phyloP scores from a whole-genome alignment of 2,329 filamentous ascomycete genomes.

The Aspergillus sp. region DNA sequence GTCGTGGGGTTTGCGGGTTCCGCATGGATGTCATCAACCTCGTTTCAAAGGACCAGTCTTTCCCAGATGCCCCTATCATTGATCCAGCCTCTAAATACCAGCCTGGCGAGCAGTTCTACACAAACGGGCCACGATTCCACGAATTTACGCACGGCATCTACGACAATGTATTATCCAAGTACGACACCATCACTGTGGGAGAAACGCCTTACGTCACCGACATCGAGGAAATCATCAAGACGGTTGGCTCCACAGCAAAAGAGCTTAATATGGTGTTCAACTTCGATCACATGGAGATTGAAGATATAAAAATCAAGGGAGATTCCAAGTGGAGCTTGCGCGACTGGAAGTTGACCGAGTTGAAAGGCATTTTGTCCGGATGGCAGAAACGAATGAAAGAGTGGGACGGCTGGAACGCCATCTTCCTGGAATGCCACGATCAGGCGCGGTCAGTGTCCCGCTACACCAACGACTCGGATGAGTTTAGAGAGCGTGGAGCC shows the following conservation, averaged over 20 bases:
- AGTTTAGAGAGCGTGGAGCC: conserved; percentile 52
- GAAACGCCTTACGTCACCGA: conserved; percentile 61
- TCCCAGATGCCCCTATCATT: conserved; percentile 49
- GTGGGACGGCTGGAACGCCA: conserved; percentile 63
- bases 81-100: conserved; percentile 52
- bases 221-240: conserved; percentile 52
- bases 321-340: conserved; percentile 54
- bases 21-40: conserved; percentile 73
- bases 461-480: conserved; percentile 48
- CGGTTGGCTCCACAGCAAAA: conserved; percentile 58
- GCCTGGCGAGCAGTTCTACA: conserved; percentile 61
- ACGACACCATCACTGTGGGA: conserved; percentile 61
- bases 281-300: conserved; percentile 67
- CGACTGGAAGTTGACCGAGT: conserved; percentile 50
- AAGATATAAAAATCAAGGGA: too few relatives aligned
- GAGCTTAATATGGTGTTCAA: conserved; percentile 72
- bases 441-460: conserved; percentile 62
- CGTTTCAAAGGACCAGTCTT: conserved; percentile 63
- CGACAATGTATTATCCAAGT: conserved; percentile 54
- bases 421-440: conserved; percentile 68
- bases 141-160: conserved; percentile 57
- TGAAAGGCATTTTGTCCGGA: conserved; percentile 41
- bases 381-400: conserved; percentile 29
- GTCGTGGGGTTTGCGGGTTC: conserved; percentile 71
- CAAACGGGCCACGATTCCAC: conserved; percentile 59